Conservation (phyloP, 1,139 yeast genomes). For the Suhomyces taliae region DNA sequence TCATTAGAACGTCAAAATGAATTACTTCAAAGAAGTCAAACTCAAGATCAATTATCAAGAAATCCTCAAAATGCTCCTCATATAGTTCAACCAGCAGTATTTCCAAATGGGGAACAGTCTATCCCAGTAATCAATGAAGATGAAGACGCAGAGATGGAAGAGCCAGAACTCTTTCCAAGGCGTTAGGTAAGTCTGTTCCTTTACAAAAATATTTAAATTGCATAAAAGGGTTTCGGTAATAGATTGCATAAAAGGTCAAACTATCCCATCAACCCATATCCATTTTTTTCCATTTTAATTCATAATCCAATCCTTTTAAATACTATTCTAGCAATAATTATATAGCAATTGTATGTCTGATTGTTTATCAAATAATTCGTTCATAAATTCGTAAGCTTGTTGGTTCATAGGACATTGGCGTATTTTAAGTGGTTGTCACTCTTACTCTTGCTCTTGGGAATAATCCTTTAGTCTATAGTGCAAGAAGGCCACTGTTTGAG, state of each 20-base stretch:
- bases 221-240: neutral
- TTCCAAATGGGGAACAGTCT: slow-evolving; percentile 31
- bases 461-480: slow-evolving; percentile 17
- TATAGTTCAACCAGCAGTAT: slow-evolving; percentile 44
- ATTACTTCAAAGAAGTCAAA: slow-evolving; percentile 10
- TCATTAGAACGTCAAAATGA: slow-evolving; percentile 12
- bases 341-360: neutral
- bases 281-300: neutral
- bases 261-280: neutral
- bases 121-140: slow-evolving; percentile 31
- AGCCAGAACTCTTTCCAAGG: slow-evolving; percentile 28
- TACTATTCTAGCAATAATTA: neutral
- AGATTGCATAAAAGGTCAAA: neutral
- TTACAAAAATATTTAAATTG: neutral
- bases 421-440: too few relatives aligned
- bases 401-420: too few relatives aligned
- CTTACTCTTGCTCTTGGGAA: neutral
- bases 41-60: slow-evolving; percentile 10
- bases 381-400: too few relatives aligned
- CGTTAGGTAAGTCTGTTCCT: neutral
- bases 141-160: slow-evolving; percentile 40
- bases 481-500: slow-evolving; percentile 24
- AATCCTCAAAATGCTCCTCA: slow-evolving; percentile 41
- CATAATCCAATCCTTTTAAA: slow-evolving; percentile 1
- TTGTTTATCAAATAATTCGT: too few relatives aligned